A percentile compares a stretch with the other conserved stretches of the same genome.
These are phyloP conservation scores for Colletotrichum echinochloae DNA, from an alignment of 2,329 filamentous ascomycete species.

Conservation along the genomic window DNA sequence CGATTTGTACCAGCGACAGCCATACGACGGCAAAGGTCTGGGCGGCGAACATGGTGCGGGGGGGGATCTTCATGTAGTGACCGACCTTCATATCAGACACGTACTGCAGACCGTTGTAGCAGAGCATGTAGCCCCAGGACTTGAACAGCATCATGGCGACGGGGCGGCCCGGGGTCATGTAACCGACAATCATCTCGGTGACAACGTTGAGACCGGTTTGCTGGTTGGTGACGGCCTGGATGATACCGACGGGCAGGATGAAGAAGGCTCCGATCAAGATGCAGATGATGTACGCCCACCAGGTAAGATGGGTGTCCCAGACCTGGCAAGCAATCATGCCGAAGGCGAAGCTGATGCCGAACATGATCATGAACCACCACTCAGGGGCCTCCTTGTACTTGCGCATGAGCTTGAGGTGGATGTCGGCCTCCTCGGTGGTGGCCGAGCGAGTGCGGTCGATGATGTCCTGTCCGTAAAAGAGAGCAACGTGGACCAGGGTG, in stretches of 20 bases:
- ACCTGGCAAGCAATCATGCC: conserved; percentile 53
- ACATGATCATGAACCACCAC: conserved; percentile 67
- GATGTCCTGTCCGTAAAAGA: conserved; percentile 66
- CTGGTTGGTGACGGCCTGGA: conserved; percentile 62
- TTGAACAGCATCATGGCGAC: conserved; percentile 65
- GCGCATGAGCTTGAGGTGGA: conserved; percentile 67
- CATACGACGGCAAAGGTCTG: conserved; percentile 57
- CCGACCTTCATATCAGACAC: conserved; percentile 64
- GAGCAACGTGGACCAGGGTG: conserved; percentile 62
- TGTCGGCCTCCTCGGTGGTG: conserved; percentile 58
- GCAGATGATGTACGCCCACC: conserved; percentile 57
- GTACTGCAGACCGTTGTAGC: conserved; percentile 60
- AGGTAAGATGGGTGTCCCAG: conserved; percentile 57
- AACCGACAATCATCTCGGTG: conserved; percentile 62
- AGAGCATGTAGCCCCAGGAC: conserved; percentile 59
- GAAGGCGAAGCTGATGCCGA: conserved; percentile 62
- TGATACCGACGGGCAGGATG: conserved; percentile 58
- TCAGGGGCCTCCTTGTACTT: conserved; percentile 66
- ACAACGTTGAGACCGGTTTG: conserved; percentile 62
- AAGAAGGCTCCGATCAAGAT: conserved; percentile 55
- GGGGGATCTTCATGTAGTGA: conserved; percentile 66
- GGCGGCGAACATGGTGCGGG: conserved; percentile 60
- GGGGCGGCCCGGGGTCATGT: conserved; percentile 60
- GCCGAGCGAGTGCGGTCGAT: conserved; percentile 48
- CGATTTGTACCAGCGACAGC: conserved; percentile 54